Base-by-base conservation (phyloP, 2,329 filamentous ascomycete species). In the Xylaria sp. region DNA sequence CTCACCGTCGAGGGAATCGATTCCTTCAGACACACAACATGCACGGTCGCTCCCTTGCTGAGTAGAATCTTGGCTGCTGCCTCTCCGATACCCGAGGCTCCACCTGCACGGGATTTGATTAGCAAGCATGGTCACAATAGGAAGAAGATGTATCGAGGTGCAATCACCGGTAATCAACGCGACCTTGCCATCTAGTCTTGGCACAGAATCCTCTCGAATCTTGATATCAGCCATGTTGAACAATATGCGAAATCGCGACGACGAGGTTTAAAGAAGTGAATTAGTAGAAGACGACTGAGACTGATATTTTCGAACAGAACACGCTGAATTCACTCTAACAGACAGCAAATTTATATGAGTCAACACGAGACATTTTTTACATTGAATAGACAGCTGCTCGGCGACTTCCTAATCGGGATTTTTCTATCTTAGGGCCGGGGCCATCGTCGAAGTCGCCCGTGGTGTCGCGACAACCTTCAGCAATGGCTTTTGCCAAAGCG, bases 401-500 rank as follows among this genome's bases (percentile, higher is more conserved):
- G 23, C 23, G 23, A 30, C 23, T 30, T 30, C 23, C 23, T 30
- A 30, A 42, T 13, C 37, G 37, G 37, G 9, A 13, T 10, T 42
- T 42, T 42, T 13, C 37, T 42, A 42, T 42, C 13, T 13, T 42
- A 42, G 37, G 37, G 37, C 37, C 13, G 37, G 37, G 3, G 9
- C 13, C 37, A 7, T 42, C 13, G 13, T 42, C 37, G 13, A 10
- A 13, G 37, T 42, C 23, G 37, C 37, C 13, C 37, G 37, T 42
- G 49, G 23, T 3, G 37, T 42, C 9, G 37, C 37, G 37, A 42
- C 37, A 13, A 42, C 37, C 37, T 42, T 42, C 37, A 42, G 37
- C 9, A 13, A 9, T 9, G 68, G 68, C 57, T 68, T 69, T 48
- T 56, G n/a, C 68, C 69, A 71, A n/a, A 70, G 55, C 0, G 63